phyloP scores from a whole-genome alignment of 495 filamentous ascomycete species.

The Penicillium paxilli region DNA sequence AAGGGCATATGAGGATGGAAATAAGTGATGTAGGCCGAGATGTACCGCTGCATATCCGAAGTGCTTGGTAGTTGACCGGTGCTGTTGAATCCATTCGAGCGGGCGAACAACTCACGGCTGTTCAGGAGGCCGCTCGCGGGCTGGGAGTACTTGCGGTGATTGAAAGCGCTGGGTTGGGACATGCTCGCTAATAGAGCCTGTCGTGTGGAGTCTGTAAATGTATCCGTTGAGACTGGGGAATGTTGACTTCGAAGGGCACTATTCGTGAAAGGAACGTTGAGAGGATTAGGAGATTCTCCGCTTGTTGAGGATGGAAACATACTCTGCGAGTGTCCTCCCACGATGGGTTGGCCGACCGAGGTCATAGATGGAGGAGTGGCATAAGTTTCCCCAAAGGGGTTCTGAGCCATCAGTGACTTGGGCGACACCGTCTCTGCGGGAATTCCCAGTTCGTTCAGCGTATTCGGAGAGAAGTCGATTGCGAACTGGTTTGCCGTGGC shows the following conservation, averaged over 20 bases:
- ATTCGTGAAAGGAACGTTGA: conserved; percentile 52
- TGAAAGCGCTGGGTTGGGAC: conserved; percentile 72
- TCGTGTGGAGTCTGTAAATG: conserved; percentile 93
- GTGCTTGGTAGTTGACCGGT: conserved; percentile 75
- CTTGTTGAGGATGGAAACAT: conserved; percentile 58
- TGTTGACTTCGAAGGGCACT: conserved; percentile 60
- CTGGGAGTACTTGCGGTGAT: conserved; percentile 75
- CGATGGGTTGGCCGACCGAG: conserved; percentile 48
- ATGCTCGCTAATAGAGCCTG: conserved; percentile 82
- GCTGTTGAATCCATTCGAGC: conserved; percentile 47
- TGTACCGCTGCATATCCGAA: conserved; percentile 88
- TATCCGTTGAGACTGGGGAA: conserved; percentile 67
- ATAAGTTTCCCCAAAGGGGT: conserved; percentile 46
- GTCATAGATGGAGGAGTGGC: conserved; percentile 67
- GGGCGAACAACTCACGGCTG: conserved; percentile 45
- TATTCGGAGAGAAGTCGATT: conserved; percentile 53
- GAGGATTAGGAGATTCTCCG: conserved; percentile 57
- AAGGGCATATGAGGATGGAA: conserved; percentile 96
- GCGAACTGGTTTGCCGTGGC: conserved; percentile 61
- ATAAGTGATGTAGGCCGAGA: conserved; percentile 87
- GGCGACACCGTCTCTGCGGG: conserved; percentile 47
- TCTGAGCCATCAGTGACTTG: conserved; percentile 50
- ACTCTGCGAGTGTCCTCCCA: conserved; percentile 54
- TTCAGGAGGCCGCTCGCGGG: conserved; percentile 55
- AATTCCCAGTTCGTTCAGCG: conserved; percentile 44